Conservation (phyloP, 441 rosid species). For the Daphne laureola region DNA sequence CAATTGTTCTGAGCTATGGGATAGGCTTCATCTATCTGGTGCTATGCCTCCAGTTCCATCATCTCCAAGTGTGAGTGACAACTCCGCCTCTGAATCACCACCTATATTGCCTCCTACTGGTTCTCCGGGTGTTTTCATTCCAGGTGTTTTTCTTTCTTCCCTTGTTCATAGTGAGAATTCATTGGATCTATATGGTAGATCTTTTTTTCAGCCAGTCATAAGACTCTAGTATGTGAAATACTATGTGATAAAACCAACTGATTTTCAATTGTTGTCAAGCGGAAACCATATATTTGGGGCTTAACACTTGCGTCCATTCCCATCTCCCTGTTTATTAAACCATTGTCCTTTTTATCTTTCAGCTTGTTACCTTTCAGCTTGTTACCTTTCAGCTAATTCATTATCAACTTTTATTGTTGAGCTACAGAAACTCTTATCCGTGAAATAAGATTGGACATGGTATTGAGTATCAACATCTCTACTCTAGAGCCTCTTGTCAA, state of each 20-base stretch:
- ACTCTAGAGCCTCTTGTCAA: constrained; percentile 43
- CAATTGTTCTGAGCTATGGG: constrained; percentile 83
- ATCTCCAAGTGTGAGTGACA: constrained; percentile 23
- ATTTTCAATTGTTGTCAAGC: neutral
- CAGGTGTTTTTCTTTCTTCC: constrained; percentile 31
- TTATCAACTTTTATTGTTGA: constrained; percentile 7
- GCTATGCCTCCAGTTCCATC: constrained; percentile 34
- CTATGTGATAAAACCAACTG: no score
- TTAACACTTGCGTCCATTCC: neutral
- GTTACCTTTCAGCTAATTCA: neutral
- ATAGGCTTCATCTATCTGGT: constrained; percentile 49
- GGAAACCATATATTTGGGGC: neutral
- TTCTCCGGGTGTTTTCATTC: constrained; percentile 22
- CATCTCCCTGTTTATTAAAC: neutral
- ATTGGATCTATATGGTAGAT: no score
- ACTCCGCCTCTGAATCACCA: constrained; percentile 25
- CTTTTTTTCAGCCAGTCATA: no score
- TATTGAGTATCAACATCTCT: constrained; percentile 36
- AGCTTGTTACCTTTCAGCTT: constrained; percentile 3
- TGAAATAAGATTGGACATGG: constrained; percentile 54
- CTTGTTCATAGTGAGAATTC: neutral
- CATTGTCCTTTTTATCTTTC: constrained; percentile 1
- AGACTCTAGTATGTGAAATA: no score
- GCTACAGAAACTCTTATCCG: constrained; percentile 44
- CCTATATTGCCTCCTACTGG: constrained; percentile 30